Evolutionary conservation across 78 protist species (phyloP).

Genomic region (Cyanophora paradoxa): DNA sequence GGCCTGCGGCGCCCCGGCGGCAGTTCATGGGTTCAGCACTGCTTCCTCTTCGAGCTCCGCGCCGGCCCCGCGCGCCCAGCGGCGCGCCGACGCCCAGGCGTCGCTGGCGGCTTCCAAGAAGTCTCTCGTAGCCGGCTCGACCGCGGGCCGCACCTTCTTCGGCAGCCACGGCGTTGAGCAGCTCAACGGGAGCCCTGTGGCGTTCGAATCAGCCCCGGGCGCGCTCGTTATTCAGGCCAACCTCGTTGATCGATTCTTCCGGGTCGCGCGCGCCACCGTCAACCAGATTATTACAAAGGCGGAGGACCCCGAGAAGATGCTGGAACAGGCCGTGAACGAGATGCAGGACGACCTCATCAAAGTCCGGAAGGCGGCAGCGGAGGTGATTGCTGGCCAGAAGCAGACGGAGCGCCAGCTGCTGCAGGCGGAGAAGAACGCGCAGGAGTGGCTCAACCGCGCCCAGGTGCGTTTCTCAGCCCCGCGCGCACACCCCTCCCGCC

Average conservation of each 20-base stretch:
- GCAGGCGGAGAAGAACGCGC: neutral
- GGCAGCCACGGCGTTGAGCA: too few species aligned
- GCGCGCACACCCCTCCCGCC: neutral
- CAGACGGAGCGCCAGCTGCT: neutral
- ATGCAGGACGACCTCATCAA: conserved; percentile 5
- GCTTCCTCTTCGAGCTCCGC: too few species aligned
- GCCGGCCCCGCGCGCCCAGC: too few species aligned
- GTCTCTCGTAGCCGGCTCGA: too few species aligned
- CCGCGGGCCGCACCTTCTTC: too few species aligned
- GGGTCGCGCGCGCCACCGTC: neutral
- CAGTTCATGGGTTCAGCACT: too few species aligned
- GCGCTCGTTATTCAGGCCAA: too few species aligned
- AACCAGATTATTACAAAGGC: neutral
- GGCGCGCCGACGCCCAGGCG: too few species aligned
- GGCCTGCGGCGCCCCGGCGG: too few species aligned
- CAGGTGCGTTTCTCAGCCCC: neutral
- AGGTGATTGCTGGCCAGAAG: neutral
- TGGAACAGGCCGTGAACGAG: conserved; percentile 12
- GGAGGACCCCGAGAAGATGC: conserved; percentile 19
- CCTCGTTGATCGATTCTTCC: neutral
- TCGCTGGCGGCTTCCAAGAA: too few species aligned
- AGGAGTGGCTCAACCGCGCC: neutral
- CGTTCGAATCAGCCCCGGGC: too few species aligned
- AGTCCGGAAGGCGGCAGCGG: conserved; percentile 6
- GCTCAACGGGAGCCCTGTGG: too few species aligned